Percentiles rank a stretch among this genome's conserved stretches.
Evolutionary conservation across 2,329 filamentous ascomycete species (phyloP).

Genomic region (Ophiostoma perfectum): DNA sequence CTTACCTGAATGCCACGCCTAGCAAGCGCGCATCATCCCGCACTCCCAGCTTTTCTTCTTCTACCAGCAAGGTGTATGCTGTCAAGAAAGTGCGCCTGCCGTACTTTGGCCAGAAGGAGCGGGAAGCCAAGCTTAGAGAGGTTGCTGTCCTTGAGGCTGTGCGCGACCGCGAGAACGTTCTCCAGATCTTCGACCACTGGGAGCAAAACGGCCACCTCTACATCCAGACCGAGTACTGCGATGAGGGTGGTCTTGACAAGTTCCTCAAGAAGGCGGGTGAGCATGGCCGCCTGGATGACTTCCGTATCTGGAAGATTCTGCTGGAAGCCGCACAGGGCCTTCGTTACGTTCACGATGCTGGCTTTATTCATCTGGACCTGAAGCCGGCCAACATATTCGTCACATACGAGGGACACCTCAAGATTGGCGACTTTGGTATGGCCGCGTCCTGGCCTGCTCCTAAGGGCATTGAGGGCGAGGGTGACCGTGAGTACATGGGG

Average conservation of each 20-base stretch:
- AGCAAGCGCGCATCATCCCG: slow-evolving; percentile 20
- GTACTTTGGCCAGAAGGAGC: slow-evolving; percentile 71
- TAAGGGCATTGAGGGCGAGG: slow-evolving; percentile 77
- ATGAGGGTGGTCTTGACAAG: slow-evolving; percentile 82
- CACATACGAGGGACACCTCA: slow-evolving; percentile 72
- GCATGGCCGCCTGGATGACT: slow-evolving; percentile 86
- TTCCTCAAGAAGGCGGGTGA: slow-evolving; percentile 80
- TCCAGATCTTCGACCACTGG: slow-evolving; percentile 82
- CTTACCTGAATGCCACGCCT: slow-evolving; percentile 32
- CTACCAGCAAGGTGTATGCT: slow-evolving; percentile 61
- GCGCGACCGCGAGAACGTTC: slow-evolving; percentile 73
- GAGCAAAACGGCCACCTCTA: slow-evolving; percentile 80
- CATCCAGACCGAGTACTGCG: slow-evolving; percentile 96
- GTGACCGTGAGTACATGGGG: slow-evolving; percentile 92
- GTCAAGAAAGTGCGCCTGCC: slow-evolving; percentile 89
- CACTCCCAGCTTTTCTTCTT: slow-evolving; percentile 39
- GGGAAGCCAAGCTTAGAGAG: slow-evolving; percentile 78
- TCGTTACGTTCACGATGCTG: slow-evolving; percentile 81
- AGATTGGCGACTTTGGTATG: slow-evolving; percentile 82
- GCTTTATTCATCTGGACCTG: slow-evolving; percentile 78
- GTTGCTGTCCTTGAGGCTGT: slow-evolving; percentile 74
- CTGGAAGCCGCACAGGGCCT: slow-evolving; percentile 81
- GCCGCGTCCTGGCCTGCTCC: slow-evolving; percentile 73
- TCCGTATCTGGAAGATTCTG: slow-evolving; percentile 97
- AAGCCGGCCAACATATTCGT: slow-evolving; percentile 83